Evolutionary conservation across 805 yeast species (phyloP).

Genomic region (Yarrowia sp.): DNA sequence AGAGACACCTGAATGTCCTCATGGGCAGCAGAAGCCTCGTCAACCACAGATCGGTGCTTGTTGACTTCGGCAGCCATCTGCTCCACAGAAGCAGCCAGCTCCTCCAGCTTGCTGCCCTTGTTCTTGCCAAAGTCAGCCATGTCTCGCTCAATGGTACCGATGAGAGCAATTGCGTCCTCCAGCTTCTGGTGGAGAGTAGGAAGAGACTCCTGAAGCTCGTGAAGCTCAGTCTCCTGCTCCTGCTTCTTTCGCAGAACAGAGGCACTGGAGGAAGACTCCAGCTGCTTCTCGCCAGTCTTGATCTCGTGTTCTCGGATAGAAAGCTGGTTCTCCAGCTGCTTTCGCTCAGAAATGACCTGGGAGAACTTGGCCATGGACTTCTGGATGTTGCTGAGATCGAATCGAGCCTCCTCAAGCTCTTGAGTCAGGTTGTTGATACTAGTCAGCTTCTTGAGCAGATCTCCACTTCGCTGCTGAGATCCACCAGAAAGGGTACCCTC

Average conservation of each 20-base stretch:
- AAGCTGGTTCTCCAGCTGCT: constrained; percentile 45
- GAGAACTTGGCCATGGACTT: constrained; percentile 55
- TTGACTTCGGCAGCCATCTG: constrained; percentile 52
- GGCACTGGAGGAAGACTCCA: constrained; percentile 43
- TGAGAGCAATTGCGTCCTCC: constrained; percentile 53
- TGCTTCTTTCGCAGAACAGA: constrained; percentile 47
- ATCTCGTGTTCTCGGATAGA: constrained; percentile 49
- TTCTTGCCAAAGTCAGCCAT: constrained; percentile 80
- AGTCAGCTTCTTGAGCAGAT: constrained; percentile 70
- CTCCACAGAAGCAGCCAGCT: constrained; percentile 54
- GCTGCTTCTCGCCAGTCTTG: constrained; percentile 45
- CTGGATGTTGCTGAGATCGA: constrained; percentile 54
- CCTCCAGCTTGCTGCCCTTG: constrained; percentile 79
- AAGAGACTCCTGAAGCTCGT: constrained; percentile 53
- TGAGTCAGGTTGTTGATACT: constrained; percentile 59
- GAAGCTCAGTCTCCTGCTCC: constrained; percentile 58
- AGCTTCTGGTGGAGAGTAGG: constrained; percentile 50
- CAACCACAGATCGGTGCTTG: constrained; percentile 53
- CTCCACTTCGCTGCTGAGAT: constrained; percentile 61
- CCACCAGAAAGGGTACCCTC: constrained; percentile 97
- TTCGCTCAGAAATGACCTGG: constrained; percentile 44
- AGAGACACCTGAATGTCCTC: constrained; percentile 72
- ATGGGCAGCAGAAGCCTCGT: constrained; percentile 58
- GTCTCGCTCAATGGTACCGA: constrained; percentile 68
- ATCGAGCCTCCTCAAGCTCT: constrained; percentile 54